Conservation (phyloP, 2,329 filamentous ascomycete species). For the Arthrobotrys entomopaga region DNA sequence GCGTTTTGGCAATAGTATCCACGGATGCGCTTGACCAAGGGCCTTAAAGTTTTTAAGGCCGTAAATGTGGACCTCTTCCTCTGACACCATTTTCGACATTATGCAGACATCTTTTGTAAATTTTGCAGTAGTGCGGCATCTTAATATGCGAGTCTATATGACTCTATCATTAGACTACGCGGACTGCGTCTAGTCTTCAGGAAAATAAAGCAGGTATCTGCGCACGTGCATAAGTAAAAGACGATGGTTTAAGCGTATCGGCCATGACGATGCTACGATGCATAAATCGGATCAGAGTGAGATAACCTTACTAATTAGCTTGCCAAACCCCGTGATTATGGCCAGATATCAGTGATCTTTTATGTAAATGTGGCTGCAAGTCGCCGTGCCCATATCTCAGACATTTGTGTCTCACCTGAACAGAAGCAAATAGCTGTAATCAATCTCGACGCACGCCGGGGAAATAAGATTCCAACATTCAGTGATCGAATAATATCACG, state of each 20-base stretch:
- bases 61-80: conserved; percentile 4
- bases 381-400: conserved; percentile 21
- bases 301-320: neutral
- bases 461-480: neutral
- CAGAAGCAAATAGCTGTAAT: conserved; percentile 20
- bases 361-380: neutral
- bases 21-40: neutral
- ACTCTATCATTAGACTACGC: conserved; percentile 5
- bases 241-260: neutral
- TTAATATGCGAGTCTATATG: conserved; percentile 23
- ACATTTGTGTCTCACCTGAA: conserved; percentile 30
- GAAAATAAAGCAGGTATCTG: neutral
- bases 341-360: neutral
- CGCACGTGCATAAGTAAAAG: conserved; percentile 2
- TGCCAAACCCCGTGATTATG: conserved; percentile 17
- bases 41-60: neutral
- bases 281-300: neutral
- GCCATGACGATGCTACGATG: neutral
- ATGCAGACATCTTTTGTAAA: conserved; percentile 18
- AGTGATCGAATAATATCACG: neutral
- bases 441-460: conserved; percentile 2
- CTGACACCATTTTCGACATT: conserved; percentile 32
- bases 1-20: conserved; percentile 6
- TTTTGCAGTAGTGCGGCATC: neutral
- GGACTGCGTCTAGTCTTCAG: neutral